These are phyloP conservation scores for Cladophialophora psammophila DNA, from an alignment of 2,329 filamentous ascomycete species.

Conservation along the genomic window DNA sequence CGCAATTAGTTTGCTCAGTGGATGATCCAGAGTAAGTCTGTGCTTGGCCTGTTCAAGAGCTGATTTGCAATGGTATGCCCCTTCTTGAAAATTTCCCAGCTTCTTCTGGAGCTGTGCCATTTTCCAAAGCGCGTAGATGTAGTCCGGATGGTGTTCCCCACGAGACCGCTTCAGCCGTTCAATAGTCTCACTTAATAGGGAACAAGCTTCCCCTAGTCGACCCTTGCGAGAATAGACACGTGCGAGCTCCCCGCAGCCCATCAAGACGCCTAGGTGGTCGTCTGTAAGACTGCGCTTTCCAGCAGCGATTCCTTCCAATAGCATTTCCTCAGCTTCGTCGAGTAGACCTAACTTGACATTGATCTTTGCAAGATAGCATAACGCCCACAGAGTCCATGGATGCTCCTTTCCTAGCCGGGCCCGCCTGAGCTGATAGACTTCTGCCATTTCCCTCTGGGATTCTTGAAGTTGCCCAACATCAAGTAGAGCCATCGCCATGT, in stretches of 20 bases:
- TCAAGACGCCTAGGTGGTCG: constrained; percentile 10
- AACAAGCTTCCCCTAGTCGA: background rate
- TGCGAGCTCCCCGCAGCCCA: constrained; percentile 14
- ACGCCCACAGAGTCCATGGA: constrained; percentile 37
- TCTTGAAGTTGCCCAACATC: constrained; percentile 26
- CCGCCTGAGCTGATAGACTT: constrained; percentile 29
- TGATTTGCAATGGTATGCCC: background rate
- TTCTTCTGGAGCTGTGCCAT: background rate
- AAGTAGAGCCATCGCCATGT: constrained; percentile 28
- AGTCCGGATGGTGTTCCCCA: constrained; percentile 14
- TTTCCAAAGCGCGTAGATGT: constrained; percentile 14
- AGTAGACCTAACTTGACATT: constrained; percentile 24
- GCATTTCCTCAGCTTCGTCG: constrained; percentile 75
- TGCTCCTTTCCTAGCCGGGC: constrained; percentile 37
- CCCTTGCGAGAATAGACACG: constrained; percentile 14
- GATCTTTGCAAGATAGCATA: constrained; percentile 33
- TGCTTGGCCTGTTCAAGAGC: background rate
- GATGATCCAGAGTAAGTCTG: constrained; percentile 8
- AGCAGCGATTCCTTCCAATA: constrained; percentile 12
- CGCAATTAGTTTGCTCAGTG: background rate
- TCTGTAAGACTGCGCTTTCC: constrained; percentile 8
- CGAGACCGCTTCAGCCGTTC: background rate
- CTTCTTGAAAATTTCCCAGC: background rate
- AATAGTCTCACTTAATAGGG: background rate
- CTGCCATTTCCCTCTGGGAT: constrained; percentile 29